These are phyloP conservation scores for Eimeria maxima DNA, from an alignment of 169 alveolate genomes.

Conservation along the genomic window DNA sequence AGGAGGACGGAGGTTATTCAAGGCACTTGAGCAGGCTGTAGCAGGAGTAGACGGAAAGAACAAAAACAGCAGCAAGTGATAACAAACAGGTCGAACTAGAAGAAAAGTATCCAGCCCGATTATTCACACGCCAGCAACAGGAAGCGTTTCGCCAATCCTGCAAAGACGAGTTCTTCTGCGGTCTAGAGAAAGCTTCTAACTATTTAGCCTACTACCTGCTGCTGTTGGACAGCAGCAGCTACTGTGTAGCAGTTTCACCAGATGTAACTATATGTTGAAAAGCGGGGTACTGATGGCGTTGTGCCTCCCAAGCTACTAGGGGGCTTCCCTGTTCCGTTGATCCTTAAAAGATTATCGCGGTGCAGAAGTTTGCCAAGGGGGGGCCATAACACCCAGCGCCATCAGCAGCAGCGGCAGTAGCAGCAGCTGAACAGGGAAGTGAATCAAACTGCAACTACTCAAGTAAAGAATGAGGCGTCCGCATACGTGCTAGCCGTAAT, in stretches of 20 bases:
- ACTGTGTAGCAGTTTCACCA: neutral
- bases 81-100: no score
- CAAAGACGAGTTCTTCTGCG: neutral
- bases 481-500: no score
- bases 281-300: neutral
- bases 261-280: neutral
- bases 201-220: neutral
- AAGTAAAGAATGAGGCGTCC: no score
- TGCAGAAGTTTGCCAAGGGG: neutral
- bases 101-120: neutral
- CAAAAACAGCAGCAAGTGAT: neutral
- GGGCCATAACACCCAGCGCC: neutral
- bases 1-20: slow-evolving; percentile 16
- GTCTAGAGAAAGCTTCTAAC: neutral
- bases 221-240: neutral
- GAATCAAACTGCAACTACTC: no score
- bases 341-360: neutral
- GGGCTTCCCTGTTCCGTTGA: neutral
- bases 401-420: neutral
- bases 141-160: neutral
- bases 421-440: neutral
- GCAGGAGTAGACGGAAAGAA: neutral
- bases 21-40: slow-evolving; percentile 2
- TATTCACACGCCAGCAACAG: neutral
- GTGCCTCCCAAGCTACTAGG: neutral